Conservation (phyloP, 2,329 filamentous ascomycete species). For the Fusarium circinatum region DNA sequence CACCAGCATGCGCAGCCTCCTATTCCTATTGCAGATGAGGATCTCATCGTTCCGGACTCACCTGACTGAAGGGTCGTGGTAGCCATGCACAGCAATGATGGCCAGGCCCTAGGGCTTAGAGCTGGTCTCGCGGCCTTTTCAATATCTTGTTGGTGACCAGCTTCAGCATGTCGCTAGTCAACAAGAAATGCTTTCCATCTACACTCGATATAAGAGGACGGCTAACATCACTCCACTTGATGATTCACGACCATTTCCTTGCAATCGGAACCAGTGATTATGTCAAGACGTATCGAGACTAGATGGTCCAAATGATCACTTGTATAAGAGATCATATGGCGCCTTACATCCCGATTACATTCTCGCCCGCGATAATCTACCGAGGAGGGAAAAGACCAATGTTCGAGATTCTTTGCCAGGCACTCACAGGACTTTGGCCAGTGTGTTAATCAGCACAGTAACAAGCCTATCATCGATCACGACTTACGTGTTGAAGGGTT, state of each 20-base stretch:
- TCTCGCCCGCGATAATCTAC: background rate
- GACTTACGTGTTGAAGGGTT: slow-evolving; percentile 10
- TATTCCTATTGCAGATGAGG: slow-evolving; percentile 47
- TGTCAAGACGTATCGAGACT: background rate
- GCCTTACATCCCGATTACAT: background rate
- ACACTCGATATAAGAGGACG: background rate
- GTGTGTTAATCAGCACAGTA: background rate
- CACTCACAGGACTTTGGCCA: background rate
- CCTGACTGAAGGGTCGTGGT: slow-evolving; percentile 44
- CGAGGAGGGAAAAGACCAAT: background rate
- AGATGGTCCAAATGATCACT: background rate
- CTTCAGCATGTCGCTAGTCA: slow-evolving; percentile 2
- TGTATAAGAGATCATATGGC: background rate
- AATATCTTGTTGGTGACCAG: background rate
- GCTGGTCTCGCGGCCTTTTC: slow-evolving; percentile 27
- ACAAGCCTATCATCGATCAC: background rate
- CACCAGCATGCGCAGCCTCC: slow-evolving; percentile 46
- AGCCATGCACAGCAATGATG: background rate
- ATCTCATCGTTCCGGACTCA: slow-evolving; percentile 47
- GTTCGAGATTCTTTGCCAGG: background rate
- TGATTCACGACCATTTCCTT: slow-evolving; percentile 8
- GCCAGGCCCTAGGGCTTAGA: slow-evolving; percentile 12
- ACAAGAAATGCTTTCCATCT: background rate
- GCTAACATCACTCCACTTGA: background rate
- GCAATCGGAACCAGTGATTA: background rate